Evolutionary conservation across 169 alveolate genomes (phyloP).

Genomic region (Babesia caballi): DNA sequence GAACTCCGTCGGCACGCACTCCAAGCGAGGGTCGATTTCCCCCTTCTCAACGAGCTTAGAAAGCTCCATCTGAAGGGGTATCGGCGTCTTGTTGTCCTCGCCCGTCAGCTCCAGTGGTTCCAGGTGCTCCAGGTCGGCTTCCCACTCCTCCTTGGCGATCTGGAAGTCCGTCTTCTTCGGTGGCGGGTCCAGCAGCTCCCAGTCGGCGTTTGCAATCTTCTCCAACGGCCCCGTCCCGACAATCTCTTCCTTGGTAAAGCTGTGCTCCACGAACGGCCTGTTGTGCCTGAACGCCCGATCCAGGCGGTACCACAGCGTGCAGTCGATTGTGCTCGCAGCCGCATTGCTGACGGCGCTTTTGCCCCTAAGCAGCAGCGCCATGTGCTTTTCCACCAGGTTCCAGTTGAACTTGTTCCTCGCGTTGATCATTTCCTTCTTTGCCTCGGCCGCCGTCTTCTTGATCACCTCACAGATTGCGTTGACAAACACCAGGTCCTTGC

Average conservation of each 20-base stretch:
- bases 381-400: constrained; percentile 46
- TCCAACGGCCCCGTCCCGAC: constrained; percentile 25
- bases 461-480: constrained; percentile 41
- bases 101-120: constrained; percentile 30
- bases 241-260: constrained; percentile 9
- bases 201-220: constrained; percentile 31
- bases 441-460: constrained; percentile 20
- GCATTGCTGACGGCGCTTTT: constrained; percentile 11
- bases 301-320: constrained; percentile 37
- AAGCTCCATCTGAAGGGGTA: constrained; percentile 7
- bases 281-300: constrained; percentile 39
- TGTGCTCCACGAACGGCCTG: neutral
- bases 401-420: constrained; percentile 26
- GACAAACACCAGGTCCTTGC: constrained; percentile 41
- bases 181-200: constrained; percentile 50
- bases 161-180: constrained; percentile 4
- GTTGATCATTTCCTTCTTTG: constrained; percentile 25
- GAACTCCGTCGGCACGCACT: constrained; percentile 46
- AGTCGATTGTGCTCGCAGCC: constrained; percentile 35
- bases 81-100: constrained; percentile 22
- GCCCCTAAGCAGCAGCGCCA: constrained; percentile 1
- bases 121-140: neutral
- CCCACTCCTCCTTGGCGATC: neutral
- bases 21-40: constrained; percentile 15
- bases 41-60: constrained; percentile 47